Evolutionary conservation across 2,329 filamentous ascomycete species (phyloP).

Genomic region (Scedosporium minutisporum): DNA sequence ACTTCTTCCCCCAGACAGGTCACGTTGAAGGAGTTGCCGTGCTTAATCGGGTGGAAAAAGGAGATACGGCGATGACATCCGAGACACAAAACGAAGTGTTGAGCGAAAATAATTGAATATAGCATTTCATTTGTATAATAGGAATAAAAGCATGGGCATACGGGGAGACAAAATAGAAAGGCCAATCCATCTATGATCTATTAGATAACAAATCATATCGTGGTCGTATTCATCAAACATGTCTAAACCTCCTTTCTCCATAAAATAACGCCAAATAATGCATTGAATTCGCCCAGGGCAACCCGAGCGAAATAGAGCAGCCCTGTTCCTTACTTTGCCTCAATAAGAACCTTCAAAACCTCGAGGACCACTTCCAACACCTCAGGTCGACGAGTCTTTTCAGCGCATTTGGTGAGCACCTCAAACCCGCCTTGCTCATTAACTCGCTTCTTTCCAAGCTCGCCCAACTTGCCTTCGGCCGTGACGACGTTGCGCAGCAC

Average conservation of each 20-base stretch:
- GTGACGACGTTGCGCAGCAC: constrained; percentile 63
- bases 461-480: constrained; percentile 56
- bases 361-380: constrained; percentile 64
- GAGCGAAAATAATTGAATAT: background rate
- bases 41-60: constrained; percentile 40
- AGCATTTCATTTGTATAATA: background rate
- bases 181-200: background rate
- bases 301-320: background rate
- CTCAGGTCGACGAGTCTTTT: constrained; percentile 56
- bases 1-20: constrained; percentile 88
- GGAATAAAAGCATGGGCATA: background rate
- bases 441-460: constrained; percentile 49
- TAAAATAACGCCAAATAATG: background rate
- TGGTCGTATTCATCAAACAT: background rate
- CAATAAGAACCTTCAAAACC: constrained; percentile 57
- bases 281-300: background rate
- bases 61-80: constrained; percentile 9
- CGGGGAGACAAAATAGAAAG: background rate
- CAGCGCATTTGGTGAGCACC: constrained; percentile 58
- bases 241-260: background rate
- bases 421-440: constrained; percentile 56
- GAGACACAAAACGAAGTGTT: background rate
- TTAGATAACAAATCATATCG: background rate
- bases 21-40: constrained; percentile 62
- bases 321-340: background rate